Evolutionary conservation across 176 grass and related monocot species (phyloP), one percentile per base, ranked within the genome.

Genomic region (Lolium rigidum): DNA sequence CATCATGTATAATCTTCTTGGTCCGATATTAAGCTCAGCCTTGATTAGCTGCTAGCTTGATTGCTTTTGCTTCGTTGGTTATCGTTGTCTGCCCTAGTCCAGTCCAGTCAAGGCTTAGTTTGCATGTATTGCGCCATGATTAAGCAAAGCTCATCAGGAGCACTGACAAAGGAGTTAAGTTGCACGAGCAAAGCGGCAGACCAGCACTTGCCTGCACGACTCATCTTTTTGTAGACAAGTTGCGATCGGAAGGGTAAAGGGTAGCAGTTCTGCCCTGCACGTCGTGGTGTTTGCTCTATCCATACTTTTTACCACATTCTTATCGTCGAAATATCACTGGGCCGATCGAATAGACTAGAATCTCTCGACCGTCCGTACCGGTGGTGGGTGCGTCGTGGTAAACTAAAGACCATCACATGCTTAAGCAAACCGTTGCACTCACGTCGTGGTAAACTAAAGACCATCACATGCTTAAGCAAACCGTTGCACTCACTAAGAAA

Each of bases 201-300:
- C 63, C 10, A 56, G 55, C 65, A 41, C 43, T 64, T 54, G 44
- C 74, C 80, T 83, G 80, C 80, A 83, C 41, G 74, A 60, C 39
- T 10, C 13, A 54, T 13, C 2, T 18, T 7, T 59, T 15, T 64
- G 20, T 54, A 49, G 41, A 70, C 80, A 78, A 59, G 15, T 38
- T 78, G 82, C 20, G 80, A 70, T 70, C 62, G 75, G 31, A 46
- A 70, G 74, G 86, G 52, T 39, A 70, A 62, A 84, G 79, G 38
- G 52, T 38, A 2, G 44, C 28, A 18, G 3, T 13, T 22, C 47
- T 54, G 67, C 10, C 47, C 46, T 47, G 46, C 46, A 70, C 47
- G 47, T 37, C 47, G 21, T 54, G 26, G 63, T 38, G 25, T 15
- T 49, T 56, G 52, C 52, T 56, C 1, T 14, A 5, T 37, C 28